Conservation (phyloP, 192 early-diverging fungal genomes). For the Backusella mclennaniae region DNA sequence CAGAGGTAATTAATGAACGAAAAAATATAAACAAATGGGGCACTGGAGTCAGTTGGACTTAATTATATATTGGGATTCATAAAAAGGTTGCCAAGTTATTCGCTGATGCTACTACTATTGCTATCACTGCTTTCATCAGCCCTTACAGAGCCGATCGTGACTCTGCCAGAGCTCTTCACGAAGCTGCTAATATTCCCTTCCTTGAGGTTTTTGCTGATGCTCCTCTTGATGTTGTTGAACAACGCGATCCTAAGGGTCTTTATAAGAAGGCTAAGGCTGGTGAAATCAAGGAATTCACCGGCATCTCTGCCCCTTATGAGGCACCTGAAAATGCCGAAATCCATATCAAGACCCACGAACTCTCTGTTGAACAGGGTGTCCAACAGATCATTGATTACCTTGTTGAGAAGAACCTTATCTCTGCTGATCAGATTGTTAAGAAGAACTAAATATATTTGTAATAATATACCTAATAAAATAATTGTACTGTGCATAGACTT, state of each 20-base stretch:
- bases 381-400: constrained; percentile 42
- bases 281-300: constrained; percentile 96
- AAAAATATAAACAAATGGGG: not conserved
- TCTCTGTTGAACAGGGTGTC: constrained; percentile 69
- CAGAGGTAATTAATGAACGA: constrained; percentile 57
- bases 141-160: constrained; percentile 85
- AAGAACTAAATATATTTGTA: constrained; percentile 5
- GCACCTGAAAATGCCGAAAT: constrained; percentile 81
- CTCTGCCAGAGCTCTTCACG: constrained; percentile 74
- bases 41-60: not conserved
- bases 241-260: constrained; percentile 92
- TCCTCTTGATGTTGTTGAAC: constrained; percentile 82
- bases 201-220: constrained; percentile 89
- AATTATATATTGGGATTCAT: not conserved
- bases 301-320: constrained; percentile 91
- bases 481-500: not conserved
- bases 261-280: constrained; percentile 95
- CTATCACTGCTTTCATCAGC: constrained; percentile 90
- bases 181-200: constrained; percentile 77
- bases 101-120: constrained; percentile 79
- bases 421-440: constrained; percentile 13
- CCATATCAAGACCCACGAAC: constrained; percentile 77
- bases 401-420: constrained; percentile 14
- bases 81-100: constrained; percentile 82
- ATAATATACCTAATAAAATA: constrained; percentile 4